Percentiles rank a stretch among this genome's conserved stretches.
These are phyloP conservation scores for Alopecurus myosuroides DNA, from an alignment of 176 grass and related monocot species.

Conservation along the genomic window DNA sequence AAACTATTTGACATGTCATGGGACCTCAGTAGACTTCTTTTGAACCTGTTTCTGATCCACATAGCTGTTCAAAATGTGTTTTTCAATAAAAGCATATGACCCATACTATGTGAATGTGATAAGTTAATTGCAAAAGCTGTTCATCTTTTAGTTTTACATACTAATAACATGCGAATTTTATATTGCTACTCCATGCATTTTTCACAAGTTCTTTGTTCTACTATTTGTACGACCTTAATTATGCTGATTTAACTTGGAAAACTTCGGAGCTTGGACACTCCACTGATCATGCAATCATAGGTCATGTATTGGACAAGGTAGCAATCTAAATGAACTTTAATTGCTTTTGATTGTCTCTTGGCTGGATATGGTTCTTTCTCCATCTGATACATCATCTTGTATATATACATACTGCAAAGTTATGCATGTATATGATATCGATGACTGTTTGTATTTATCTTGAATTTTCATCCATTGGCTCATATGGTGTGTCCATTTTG, in stretches of 20 bases:
- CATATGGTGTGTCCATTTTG: conserved; percentile 17
- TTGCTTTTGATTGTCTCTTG: neutral
- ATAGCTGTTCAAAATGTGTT: conserved; percentile 12
- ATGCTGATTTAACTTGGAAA: neutral
- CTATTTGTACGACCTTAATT: neutral
- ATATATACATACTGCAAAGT: neutral
- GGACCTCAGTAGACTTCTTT: conserved; percentile 3
- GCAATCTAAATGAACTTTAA: neutral
- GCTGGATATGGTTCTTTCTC: neutral
- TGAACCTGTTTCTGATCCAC: neutral
- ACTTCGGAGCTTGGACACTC: neutral
- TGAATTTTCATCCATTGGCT: neutral
- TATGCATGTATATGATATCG: neutral
- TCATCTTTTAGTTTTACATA: neutral
- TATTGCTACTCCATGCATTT: neutral
- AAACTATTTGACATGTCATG: neutral
- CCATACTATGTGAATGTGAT: neutral
- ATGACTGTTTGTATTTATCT: neutral
- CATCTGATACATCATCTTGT: neutral
- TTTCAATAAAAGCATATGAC: neutral
- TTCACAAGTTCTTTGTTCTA: neutral
- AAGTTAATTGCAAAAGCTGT: neutral
- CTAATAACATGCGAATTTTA: conserved; percentile 6
- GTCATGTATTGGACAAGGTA: conserved; percentile 2
- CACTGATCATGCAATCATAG: neutral